A percentile compares a stretch with the other conserved stretches of the same genome.
phyloP scores from a whole-genome alignment of 345 rosid species.

The Gossypioides kirkii region DNA sequence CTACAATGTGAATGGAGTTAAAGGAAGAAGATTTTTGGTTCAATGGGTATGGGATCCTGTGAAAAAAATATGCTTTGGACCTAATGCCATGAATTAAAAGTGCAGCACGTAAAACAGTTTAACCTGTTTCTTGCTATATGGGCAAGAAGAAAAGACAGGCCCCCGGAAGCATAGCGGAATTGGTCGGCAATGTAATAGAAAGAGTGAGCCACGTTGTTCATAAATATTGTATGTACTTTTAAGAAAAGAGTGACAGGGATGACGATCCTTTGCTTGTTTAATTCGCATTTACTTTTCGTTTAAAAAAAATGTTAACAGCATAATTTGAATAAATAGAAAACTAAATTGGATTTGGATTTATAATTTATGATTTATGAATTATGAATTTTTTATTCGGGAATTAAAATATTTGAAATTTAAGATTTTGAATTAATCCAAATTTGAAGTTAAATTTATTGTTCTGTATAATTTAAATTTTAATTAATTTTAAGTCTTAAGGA shows the following conservation, averaged over 20 bases:
- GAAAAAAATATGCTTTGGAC: slow-evolving; percentile 53
- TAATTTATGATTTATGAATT: no score
- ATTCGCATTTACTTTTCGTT: neutral
- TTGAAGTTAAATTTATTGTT: no score
- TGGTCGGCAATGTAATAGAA: neutral
- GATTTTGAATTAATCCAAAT: no score
- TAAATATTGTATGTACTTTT: neutral
- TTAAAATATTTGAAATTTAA: no score
- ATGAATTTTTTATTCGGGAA: no score
- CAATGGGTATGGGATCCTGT: slow-evolving; percentile 62
- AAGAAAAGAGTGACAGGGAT: neutral
- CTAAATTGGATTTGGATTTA: no score
- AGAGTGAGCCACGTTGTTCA: neutral
- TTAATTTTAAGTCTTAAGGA: no score
- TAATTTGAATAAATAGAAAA: neutral
- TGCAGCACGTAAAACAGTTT: neutral
- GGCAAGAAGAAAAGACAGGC: neutral
- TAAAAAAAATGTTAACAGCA: neutral
- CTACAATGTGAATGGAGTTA: slow-evolving; percentile 51
- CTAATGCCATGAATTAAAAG: slow-evolving; percentile 50
- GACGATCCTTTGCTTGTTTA: slow-evolving; percentile 10
- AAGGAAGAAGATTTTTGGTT: slow-evolving; percentile 50
- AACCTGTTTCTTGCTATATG: neutral
- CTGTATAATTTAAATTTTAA: no score
- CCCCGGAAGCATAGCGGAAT: neutral